These are phyloP conservation scores for Phragmites australis DNA, from an alignment of 176 grass and related monocot species.

Conservation along the genomic window DNA sequence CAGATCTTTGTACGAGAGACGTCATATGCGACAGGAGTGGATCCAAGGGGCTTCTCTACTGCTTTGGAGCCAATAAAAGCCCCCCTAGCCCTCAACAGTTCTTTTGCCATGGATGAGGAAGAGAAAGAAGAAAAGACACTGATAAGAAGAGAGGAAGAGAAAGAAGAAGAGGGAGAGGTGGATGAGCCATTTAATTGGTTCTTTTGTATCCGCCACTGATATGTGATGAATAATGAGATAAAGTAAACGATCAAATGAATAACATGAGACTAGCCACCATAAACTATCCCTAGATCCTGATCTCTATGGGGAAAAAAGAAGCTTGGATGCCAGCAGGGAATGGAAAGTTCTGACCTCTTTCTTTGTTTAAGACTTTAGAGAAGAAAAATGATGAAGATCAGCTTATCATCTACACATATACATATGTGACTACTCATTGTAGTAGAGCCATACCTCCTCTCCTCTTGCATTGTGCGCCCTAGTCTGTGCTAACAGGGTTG, in stretches of 20 bases:
- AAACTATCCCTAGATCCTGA: constrained; percentile 12
- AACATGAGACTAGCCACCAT: background rate
- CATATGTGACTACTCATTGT: background rate
- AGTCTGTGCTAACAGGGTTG: background rate
- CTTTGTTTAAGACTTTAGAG: background rate
- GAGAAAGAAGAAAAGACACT: no score
- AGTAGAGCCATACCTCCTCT: background rate
- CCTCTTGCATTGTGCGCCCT: background rate
- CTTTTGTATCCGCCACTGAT: no score
- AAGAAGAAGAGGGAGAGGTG: no score
- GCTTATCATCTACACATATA: background rate
- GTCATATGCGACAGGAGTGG: no score
- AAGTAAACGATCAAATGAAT: background rate
- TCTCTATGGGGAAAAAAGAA: background rate
- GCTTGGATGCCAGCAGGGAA: background rate
- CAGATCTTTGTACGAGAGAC: background rate
- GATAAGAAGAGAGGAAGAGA: no score
- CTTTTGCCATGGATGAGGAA: no score
- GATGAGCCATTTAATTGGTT: no score
- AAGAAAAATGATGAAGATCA: background rate
- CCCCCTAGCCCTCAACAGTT: no score
- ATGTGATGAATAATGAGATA: background rate
- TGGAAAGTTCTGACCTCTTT: background rate
- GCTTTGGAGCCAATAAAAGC: no score
- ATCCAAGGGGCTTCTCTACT: no score